A percentile compares a stretch with the other conserved stretches of the same genome.
These are phyloP conservation scores for Medicago ruthenica DNA, from an alignment of 306 rosid species.

Conservation along the genomic window DNA sequence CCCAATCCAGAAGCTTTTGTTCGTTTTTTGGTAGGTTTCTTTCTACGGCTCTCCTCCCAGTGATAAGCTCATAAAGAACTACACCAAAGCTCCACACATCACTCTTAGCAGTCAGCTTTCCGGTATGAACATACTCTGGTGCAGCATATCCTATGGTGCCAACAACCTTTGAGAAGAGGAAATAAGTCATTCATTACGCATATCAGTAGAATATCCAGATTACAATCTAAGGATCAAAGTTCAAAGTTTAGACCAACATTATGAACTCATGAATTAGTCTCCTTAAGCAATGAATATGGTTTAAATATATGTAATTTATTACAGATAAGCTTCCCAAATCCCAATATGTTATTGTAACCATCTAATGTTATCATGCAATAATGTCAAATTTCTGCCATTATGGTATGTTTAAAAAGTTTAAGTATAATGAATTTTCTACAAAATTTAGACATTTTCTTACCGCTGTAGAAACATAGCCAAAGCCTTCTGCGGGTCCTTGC, in stretches of 20 bases:
- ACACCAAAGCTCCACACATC: conserved; percentile 98
- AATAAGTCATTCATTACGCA: conserved; percentile 40
- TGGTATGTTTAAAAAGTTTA: conserved; percentile 1
- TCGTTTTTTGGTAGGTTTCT: conserved; percentile 88
- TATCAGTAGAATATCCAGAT: conserved; percentile 23
- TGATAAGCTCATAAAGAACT: conserved; percentile 91
- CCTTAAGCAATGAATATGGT: conserved; percentile 29
- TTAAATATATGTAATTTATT: conserved; percentile 10
- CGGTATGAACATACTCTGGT: conserved; percentile 94
- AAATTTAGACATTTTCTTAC: conserved; percentile 57
- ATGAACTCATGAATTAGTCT: conserved; percentile 12
- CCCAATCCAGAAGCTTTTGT: conserved; percentile 97
- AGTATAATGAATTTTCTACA: conserved; percentile 14
- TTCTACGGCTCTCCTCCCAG: conserved; percentile 95
- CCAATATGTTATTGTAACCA: not conserved
- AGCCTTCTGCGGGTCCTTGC: conserved; percentile 92
- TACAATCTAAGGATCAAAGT: conserved; percentile 27
- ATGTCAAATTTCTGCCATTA: conserved; percentile 15
- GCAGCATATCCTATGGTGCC: conserved; percentile 98
- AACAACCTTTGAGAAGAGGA: conserved; percentile 69
- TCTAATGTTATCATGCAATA: conserved; percentile 34
- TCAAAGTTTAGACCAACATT: conserved; percentile 28
- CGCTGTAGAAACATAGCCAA: conserved; percentile 82
- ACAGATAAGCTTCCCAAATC: not conserved
- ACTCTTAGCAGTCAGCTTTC: conserved; percentile 88